Conservation (phyloP, 441 rosid genomes). For the Gossypium armourianum region DNA sequence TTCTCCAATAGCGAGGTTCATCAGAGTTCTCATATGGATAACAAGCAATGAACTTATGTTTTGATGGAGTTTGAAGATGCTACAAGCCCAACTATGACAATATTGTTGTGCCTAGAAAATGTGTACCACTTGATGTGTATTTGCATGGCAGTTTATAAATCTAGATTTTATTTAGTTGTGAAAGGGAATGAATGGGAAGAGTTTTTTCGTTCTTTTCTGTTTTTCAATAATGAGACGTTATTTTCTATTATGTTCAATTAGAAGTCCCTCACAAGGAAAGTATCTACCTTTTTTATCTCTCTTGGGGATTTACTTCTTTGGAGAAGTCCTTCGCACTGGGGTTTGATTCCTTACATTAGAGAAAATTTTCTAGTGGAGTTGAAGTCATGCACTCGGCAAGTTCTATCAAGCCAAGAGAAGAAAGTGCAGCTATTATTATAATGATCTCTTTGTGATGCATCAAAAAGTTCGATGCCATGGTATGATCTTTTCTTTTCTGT, state of each 20-base stretch:
- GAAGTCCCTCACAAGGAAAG: not conserved
- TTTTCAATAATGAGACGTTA: not conserved
- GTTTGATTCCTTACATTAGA: not conserved
- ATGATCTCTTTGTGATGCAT: not conserved
- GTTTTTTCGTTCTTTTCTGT: constrained; percentile 3
- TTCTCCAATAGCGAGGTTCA: not conserved
- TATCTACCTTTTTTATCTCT: not conserved
- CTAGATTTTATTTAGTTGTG: not conserved
- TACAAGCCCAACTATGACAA: not conserved
- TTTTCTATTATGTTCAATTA: not conserved
- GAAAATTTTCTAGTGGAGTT: not conserved
- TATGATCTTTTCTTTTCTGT: not conserved
- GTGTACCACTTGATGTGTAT: not conserved
- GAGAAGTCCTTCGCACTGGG: not conserved
- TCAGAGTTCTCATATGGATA: not conserved
- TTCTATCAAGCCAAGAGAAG: not conserved
- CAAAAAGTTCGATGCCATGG: not conserved
- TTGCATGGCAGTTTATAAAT: not conserved
- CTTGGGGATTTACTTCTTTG: not conserved
- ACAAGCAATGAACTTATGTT: not conserved
- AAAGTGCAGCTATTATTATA: constrained; percentile 2
- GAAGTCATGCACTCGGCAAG: not conserved
- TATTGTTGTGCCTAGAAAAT: not conserved
- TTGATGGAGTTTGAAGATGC: constrained; percentile 9
- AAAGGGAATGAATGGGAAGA: not conserved